A percentile compares a stretch with the other conserved stretches of the same genome.
phyloP scores from a whole-genome alignment of 164 flowering plant species.

The Hamamelis virginiana region DNA sequence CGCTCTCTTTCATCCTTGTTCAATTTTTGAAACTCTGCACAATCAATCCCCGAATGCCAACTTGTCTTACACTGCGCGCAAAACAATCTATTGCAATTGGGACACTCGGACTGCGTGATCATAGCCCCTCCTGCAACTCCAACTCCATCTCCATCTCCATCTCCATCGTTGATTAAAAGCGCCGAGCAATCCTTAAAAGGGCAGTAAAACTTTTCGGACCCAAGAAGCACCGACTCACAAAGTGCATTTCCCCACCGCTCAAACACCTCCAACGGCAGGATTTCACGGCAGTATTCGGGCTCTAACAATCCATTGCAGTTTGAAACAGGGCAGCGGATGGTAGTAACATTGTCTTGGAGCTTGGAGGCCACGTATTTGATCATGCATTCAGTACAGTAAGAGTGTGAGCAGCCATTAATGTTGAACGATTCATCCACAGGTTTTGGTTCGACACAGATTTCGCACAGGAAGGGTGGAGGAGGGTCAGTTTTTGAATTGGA shows the following conservation, averaged over 20 bases:
- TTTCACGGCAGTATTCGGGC: slow-evolving; percentile 35
- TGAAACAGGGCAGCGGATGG: slow-evolving; percentile 32
- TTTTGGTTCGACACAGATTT: slow-evolving; percentile 36
- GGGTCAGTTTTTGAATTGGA: neutral
- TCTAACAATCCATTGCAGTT: slow-evolving; percentile 37
- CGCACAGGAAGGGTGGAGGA: slow-evolving; percentile 28
- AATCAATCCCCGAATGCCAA: slow-evolving; percentile 48
- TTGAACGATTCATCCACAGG: slow-evolving; percentile 12
- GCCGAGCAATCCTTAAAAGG: slow-evolving; percentile 63
- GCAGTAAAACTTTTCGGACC: slow-evolving; percentile 46
- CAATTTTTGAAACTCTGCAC: slow-evolving; percentile 39
- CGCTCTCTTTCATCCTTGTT: slow-evolving; percentile 29
- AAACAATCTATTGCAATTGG: slow-evolving; percentile 41
- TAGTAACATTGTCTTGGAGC: slow-evolving; percentile 31
- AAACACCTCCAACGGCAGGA: slow-evolving; percentile 37
- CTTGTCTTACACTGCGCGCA: slow-evolving; percentile 48
- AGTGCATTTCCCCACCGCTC: slow-evolving; percentile 49
- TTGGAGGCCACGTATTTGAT: slow-evolving; percentile 33
- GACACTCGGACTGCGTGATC: slow-evolving; percentile 38
- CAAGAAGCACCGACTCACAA: slow-evolving; percentile 41
- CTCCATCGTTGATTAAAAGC: slow-evolving; percentile 32
- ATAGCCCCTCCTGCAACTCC: no score
- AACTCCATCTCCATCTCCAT: slow-evolving; percentile 23
- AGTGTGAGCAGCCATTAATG: slow-evolving; percentile 36
- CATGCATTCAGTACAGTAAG: slow-evolving; percentile 36